These are phyloP conservation scores for Chrysochromulina parva DNA, from an alignment of 78 protist species.

Conservation along the genomic window DNA sequence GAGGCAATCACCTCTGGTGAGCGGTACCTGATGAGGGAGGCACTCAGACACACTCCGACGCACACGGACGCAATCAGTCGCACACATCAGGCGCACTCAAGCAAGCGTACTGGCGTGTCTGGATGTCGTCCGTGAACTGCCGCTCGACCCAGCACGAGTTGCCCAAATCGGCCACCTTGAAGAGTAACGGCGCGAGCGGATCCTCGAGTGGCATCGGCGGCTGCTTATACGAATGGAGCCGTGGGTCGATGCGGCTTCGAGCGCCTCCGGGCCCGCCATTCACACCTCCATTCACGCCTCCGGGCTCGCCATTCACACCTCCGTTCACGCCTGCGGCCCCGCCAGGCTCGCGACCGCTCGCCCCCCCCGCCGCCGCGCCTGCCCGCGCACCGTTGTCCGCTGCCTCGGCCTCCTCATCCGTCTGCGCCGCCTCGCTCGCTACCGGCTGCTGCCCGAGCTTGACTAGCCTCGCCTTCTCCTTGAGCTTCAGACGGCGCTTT, in stretches of 20 bases:
- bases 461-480: conserved; percentile 3
- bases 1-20: too few relatives aligned
- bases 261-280: too few relatives aligned
- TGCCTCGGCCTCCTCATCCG: neutral
- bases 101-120: conserved; percentile 76
- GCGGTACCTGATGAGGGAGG: too few relatives aligned
- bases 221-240: neutral
- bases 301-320: too few relatives aligned
- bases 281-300: too few relatives aligned
- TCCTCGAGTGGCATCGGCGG: neutral
- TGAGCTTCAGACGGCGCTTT: conserved; percentile 17
- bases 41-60: neutral
- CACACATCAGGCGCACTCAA: neutral
- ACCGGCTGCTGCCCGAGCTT: neutral
- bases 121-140: conserved; percentile 90
- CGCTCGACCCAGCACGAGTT: conserved; percentile 94
- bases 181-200: neutral
- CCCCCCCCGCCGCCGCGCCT: too few relatives aligned
- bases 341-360: too few relatives aligned
- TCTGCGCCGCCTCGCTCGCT: neutral
- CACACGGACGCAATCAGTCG: neutral
- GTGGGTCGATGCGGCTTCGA: neutral
- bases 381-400: too few relatives aligned
- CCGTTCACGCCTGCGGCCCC: too few relatives aligned
- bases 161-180: conserved; percentile 90